Conservation (phyloP, 78 protist species). For the Dictyostelium intermedium region DNA sequence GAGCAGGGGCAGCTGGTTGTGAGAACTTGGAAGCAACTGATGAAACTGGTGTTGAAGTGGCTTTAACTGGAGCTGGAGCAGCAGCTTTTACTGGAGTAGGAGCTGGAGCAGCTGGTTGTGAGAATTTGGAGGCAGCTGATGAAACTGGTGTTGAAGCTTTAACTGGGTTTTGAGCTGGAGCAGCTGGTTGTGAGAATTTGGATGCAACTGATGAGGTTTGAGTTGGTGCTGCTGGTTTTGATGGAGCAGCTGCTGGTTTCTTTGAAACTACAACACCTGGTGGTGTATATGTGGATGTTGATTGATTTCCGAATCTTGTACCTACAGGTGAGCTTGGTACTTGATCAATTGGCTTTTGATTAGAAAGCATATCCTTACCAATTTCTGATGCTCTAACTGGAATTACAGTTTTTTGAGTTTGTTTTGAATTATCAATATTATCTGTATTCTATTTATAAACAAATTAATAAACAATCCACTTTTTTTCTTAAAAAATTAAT, state of each 20-base stretch:
- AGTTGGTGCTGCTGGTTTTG: conserved; percentile 39
- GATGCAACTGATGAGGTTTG: conserved; percentile 14
- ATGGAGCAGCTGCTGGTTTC: conserved; percentile 20
- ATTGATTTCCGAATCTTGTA: not conserved
- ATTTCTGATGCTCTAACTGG: conserved; percentile 4
- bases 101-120: conserved; percentile 36
- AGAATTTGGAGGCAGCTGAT: conserved; percentile 13
- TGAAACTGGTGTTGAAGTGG: conserved; percentile 7
- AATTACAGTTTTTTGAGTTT: conserved; percentile 2
- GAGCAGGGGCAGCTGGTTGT: conserved; percentile 27
- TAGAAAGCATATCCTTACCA: conserved; percentile 43
- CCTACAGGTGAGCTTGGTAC: conserved; percentile 27
- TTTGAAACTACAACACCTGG: conserved; percentile 12
- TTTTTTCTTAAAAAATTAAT: too few species aligned
- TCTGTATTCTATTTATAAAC: not conserved
- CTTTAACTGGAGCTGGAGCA: conserved; percentile 1
- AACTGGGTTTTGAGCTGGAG: not conserved
- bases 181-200: conserved; percentile 33
- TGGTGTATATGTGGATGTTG: conserved; percentile 10
- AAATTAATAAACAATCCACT: too few species aligned
- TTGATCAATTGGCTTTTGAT: conserved; percentile 35
- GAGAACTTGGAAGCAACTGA: conserved; percentile 30
- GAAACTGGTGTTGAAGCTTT: not conserved
- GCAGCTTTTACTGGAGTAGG: conserved; percentile 41
- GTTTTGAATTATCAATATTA: conserved; percentile 71